phyloP scores from a whole-genome alignment of 305 asterid species.

The Fraxinus floribunda region DNA sequence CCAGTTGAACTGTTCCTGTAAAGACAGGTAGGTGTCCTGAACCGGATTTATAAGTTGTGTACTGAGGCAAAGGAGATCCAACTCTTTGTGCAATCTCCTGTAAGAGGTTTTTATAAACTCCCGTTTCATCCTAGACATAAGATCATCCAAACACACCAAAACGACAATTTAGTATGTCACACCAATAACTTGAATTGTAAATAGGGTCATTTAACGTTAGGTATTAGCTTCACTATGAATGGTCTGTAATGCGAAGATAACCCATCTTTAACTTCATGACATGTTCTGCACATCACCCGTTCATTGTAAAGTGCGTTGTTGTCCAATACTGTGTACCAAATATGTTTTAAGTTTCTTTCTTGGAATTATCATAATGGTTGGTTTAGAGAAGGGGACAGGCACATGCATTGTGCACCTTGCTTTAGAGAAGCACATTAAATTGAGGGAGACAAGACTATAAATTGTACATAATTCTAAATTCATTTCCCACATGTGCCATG shows the following conservation, averaged over 20 bases:
- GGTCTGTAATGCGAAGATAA: not conserved
- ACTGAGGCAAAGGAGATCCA: slow-evolving; percentile 71
- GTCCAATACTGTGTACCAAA: not conserved
- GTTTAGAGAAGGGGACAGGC: slow-evolving; percentile 37
- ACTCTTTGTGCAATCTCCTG: slow-evolving; percentile 79
- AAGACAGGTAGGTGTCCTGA: slow-evolving; percentile 71
- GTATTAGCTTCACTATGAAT: not conserved
- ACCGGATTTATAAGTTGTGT: slow-evolving; percentile 59
- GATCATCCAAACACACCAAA: not conserved
- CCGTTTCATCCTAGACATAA: slow-evolving; percentile 63
- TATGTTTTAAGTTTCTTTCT: not conserved
- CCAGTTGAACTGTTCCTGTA: slow-evolving; percentile 68
- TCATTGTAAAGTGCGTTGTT: not conserved
- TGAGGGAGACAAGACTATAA: slow-evolving; percentile 49
- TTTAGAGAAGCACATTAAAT: slow-evolving; percentile 38
- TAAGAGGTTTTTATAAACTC: slow-evolving; percentile 74
- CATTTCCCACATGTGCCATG: slow-evolving; percentile 19
- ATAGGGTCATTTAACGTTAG: not conserved
- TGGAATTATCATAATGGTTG: not conserved
- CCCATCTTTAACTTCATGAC: not conserved
- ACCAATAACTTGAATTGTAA: not conserved
- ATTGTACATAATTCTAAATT: slow-evolving; percentile 30
- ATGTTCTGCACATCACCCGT: not conserved
- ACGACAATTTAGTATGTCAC: not conserved
- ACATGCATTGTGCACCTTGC: slow-evolving; percentile 40